Conservation (phyloP, 2,329 filamentous ascomycete genomes). For the Talaromyces sp. region DNA sequence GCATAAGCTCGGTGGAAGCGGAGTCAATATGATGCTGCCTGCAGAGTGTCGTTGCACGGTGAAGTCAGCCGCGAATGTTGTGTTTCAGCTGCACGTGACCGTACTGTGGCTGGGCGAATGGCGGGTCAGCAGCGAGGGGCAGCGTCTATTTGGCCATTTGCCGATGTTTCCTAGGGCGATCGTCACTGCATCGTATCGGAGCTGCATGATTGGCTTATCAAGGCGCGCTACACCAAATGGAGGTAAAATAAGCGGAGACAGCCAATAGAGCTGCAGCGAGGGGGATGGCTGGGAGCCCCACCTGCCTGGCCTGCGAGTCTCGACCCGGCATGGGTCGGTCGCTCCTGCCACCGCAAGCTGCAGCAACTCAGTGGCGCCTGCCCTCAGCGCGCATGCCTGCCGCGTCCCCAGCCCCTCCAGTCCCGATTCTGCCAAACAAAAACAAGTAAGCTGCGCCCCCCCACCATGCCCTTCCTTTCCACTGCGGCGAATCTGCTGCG, state of each 20-base stretch:
- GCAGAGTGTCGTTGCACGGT: neutral
- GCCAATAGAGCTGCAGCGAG: neutral
- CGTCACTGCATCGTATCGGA: neutral
- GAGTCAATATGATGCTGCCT: neutral
- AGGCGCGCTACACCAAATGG: neutral
- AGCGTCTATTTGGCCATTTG: neutral
- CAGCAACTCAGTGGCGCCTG: neutral
- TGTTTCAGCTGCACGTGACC: slow-evolving; percentile 4
- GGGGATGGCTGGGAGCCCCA: neutral
- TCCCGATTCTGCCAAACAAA: slow-evolving; percentile 14
- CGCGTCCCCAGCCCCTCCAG: slow-evolving; percentile 12
- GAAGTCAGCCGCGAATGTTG: neutral
- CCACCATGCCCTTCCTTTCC: neutral
- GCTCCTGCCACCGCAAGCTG: neutral
- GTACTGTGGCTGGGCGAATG: slow-evolving; percentile 10
- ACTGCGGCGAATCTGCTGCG: neutral
- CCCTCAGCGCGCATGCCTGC: slow-evolving; percentile 3
- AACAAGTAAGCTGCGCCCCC: slow-evolving; percentile 10
- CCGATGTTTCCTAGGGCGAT: neutral
- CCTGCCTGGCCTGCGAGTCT: neutral
- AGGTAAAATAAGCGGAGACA: neutral
- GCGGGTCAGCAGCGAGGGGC: neutral
- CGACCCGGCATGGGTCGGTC: neutral
- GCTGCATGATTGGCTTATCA: neutral
- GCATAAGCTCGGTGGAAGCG: neutral